A percentile compares a stretch with the other conserved stretches of the same genome.
Evolutionary conservation across 805 yeast species (phyloP).

Genomic region (Schwanniomyces polymorphus): DNA sequence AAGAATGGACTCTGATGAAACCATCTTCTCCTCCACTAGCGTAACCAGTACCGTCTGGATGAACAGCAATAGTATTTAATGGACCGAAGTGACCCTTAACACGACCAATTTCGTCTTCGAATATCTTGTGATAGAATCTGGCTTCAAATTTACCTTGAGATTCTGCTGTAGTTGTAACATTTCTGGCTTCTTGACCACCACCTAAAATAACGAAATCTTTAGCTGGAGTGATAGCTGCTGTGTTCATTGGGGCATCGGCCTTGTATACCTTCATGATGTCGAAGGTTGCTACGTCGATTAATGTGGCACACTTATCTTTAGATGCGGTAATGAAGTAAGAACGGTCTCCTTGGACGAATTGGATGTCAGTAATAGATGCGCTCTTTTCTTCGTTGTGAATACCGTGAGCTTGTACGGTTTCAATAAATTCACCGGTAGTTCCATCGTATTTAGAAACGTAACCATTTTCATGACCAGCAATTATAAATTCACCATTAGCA

Average conservation of each 20-base stretch:
- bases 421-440: conserved; percentile 66
- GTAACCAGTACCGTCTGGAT: conserved; percentile 89
- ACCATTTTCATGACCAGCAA: conserved; percentile 91
- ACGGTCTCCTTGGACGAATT: conserved; percentile 74
- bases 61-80: conserved; percentile 86
- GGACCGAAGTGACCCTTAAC: conserved; percentile 99
- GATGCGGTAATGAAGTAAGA: conserved; percentile 92
- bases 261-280: conserved; percentile 69
- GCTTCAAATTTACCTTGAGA: conserved; percentile 97
- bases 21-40: conserved; percentile 99
- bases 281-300: conserved; percentile 77
- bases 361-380: conserved; percentile 74
- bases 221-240: conserved; percentile 90
- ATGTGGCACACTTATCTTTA: conserved; percentile 81
- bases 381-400: conserved; percentile 49
- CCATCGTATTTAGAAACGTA: conserved; percentile 77
- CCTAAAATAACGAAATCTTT: conserved; percentile 93
- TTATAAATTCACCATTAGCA: conserved; percentile 66
- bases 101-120: conserved; percentile 94
- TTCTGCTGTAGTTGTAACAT: conserved; percentile 95
- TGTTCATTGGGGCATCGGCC: conserved; percentile 92
- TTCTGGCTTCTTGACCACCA: conserved; percentile 99
- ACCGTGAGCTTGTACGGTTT: conserved; percentile 67
- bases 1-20: conserved; percentile 88
- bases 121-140: conserved; percentile 90